phyloP scores from a whole-genome alignment of 179 eudicot species.

The Beta corolliflora region DNA sequence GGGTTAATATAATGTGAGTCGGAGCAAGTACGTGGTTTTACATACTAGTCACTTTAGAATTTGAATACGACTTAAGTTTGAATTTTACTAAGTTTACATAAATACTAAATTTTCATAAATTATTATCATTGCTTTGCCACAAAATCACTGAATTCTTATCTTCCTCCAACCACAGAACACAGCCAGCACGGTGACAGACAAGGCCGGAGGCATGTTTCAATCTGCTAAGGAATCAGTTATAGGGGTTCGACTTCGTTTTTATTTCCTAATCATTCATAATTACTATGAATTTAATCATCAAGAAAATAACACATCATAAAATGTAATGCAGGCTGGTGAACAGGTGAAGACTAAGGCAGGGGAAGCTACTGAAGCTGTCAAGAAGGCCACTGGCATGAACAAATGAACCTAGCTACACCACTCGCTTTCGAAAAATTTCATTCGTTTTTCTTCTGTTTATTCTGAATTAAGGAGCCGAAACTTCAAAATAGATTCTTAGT shows the following conservation, averaged over 20 bases:
- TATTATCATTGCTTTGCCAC: too few species aligned
- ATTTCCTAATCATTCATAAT: too few species aligned
- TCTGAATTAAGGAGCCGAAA: not conserved
- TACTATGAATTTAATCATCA: not conserved
- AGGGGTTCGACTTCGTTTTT: constrained; percentile 22
- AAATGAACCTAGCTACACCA: constrained; percentile 12
- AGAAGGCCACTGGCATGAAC: constrained; percentile 52
- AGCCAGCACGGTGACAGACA: not conserved
- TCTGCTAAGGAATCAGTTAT: constrained; percentile 41
- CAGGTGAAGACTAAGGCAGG: constrained; percentile 40
- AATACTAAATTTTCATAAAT: too few species aligned
- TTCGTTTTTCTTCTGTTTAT: not conserved
- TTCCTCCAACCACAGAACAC: not conserved
- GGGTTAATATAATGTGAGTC: too few species aligned
- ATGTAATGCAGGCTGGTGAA: constrained; percentile 41
- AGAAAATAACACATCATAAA: not conserved
- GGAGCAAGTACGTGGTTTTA: too few species aligned
- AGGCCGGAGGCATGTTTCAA: constrained; percentile 17
- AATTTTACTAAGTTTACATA: too few species aligned
- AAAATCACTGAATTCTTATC: too few species aligned
- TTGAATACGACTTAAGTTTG: too few species aligned
- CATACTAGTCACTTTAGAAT: too few species aligned
- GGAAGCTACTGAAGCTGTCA: constrained; percentile 44
- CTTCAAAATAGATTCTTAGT: not conserved
- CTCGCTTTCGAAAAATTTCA: not conserved